Evolutionary conservation across 2,329 filamentous ascomycete genomes (phyloP), one percentile per base, ranked within the genome.

Genomic region (Pseudogymnoascus sp.): DNA sequence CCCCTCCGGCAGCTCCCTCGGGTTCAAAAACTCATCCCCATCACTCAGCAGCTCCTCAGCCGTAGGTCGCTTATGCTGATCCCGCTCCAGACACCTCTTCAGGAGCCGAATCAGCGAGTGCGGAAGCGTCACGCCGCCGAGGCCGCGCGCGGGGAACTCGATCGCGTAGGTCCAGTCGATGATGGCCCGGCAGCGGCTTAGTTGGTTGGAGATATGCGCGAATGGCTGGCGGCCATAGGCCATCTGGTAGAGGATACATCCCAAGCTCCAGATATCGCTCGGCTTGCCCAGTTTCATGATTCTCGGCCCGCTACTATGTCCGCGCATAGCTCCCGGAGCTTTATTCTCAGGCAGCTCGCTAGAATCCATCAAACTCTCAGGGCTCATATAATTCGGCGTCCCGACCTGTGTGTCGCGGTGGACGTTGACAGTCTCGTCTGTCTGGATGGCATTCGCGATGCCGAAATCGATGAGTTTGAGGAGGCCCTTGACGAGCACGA

Each of bases 321-420:
- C 77, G 73, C 57, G 31, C 19, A 23, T 25, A 2, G 19, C 19
- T 1, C 31, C 57, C 0, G 34, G 72, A 54, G 77, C 76, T 3
- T 75, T 75, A 1, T 75, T 75, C 75, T 77, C 1, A 74, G 74
- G 78, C 16, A 80, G 75, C 63, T 86, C 88, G 69, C 96, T 96
- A 25, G 87, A 90, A 76, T 98, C 95, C 74, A 96, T 87, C 60
- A 99, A 83, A 2, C 90, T 92, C 77, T 99, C 95, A 0, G 95
- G 95, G 1, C 92, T 96, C 95, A 99, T 99, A 80, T 97, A 99
- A 76, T 96, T 99, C 3, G 95, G 93, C 0, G 95, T 99, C 64
- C 96, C 95, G 67, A 98, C 88, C 77, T 98, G 92, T 10, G 89
- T 90, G 74, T 99, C 95, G 65, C 95, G 90, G 77, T 99, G 95